Conservation (phyloP, 1,284 basidiomycete species). For the Malassezia furfur region DNA sequence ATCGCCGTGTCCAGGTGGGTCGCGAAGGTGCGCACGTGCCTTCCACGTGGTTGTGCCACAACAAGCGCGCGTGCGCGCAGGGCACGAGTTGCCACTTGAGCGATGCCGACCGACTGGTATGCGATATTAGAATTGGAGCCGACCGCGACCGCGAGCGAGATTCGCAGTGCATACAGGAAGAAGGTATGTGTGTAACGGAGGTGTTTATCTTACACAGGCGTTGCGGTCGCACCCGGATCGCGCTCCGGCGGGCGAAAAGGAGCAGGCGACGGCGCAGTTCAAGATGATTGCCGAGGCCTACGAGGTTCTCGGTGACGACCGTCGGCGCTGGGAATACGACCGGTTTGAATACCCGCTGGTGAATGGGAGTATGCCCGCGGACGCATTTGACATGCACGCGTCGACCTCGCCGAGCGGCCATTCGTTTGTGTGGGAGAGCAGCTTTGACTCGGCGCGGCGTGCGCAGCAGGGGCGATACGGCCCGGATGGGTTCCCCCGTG, state of each 20-base stretch:
- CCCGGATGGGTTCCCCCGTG: constrained; percentile 17
- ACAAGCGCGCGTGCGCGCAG: not conserved
- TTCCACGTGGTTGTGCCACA: constrained; percentile 1
- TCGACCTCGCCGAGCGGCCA: constrained; percentile 15
- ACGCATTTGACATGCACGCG: constrained; percentile 22
- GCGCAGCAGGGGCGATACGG: constrained; percentile 28
- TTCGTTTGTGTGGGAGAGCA: constrained; percentile 38
- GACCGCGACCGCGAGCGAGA: constrained; percentile 25
- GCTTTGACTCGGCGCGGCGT: constrained; percentile 36
- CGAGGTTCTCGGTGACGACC: constrained; percentile 33
- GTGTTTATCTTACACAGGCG: constrained; percentile 15
- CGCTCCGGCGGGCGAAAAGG: constrained; percentile 27
- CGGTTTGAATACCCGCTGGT: constrained; percentile 16
- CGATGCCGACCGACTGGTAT: constrained; percentile 25
- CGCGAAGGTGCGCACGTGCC: constrained; percentile 9
- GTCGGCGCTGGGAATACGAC: constrained; percentile 33
- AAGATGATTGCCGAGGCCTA: constrained; percentile 40
- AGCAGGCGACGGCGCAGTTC: constrained; percentile 32
- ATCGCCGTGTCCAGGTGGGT: not conserved
- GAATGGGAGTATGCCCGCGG: constrained; percentile 23
- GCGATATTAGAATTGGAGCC: constrained; percentile 28
- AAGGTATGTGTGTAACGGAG: constrained; percentile 5
- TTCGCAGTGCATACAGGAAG: constrained; percentile 38
- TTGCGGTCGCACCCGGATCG: constrained; percentile 39
- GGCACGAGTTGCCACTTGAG: not conserved